phyloP scores from a whole-genome alignment of 2,329 filamentous ascomycete species.

The Albifimbria verrucaria region DNA sequence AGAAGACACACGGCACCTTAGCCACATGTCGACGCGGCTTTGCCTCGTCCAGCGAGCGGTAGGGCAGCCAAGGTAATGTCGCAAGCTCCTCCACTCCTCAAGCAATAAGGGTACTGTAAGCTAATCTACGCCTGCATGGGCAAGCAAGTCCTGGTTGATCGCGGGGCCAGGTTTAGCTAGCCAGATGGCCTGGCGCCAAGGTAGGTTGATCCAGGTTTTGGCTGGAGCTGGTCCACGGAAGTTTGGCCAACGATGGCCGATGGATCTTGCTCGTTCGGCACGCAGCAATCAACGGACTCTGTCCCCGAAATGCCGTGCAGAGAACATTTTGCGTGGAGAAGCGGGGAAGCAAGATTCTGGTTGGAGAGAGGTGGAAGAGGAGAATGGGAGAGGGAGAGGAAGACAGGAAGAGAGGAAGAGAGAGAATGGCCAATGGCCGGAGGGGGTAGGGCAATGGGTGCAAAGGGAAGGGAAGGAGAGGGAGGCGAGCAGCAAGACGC shows the following conservation, averaged over 20 bases:
- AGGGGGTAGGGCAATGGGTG: neutral
- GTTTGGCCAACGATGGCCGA: neutral
- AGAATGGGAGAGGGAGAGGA: too few species aligned
- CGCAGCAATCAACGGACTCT: neutral
- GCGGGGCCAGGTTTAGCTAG: neutral
- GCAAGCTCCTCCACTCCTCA: neutral
- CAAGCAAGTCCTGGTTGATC: neutral
- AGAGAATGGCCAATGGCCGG: neutral
- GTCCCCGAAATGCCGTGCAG: neutral
- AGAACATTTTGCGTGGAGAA: neutral
- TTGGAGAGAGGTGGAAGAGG: too few species aligned
- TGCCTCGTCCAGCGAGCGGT: too few species aligned
- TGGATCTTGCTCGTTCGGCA: neutral
- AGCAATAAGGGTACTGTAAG: neutral
- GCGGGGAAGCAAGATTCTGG: too few species aligned
- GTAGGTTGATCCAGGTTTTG: neutral
- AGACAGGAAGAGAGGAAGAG: neutral
- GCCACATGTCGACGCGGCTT: too few species aligned
- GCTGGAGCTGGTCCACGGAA: neutral
- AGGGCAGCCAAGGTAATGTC: neutral
- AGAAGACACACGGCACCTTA: too few species aligned
- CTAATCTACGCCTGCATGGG: neutral
- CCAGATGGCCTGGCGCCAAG: neutral
- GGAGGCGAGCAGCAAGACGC: neutral
- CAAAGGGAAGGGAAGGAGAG: neutral